Percentiles rank a stretch among this genome's conserved stretches.
Evolutionary conservation across 345 rosid species (phyloP).

Genomic region (Gossypium herbaceum): DNA sequence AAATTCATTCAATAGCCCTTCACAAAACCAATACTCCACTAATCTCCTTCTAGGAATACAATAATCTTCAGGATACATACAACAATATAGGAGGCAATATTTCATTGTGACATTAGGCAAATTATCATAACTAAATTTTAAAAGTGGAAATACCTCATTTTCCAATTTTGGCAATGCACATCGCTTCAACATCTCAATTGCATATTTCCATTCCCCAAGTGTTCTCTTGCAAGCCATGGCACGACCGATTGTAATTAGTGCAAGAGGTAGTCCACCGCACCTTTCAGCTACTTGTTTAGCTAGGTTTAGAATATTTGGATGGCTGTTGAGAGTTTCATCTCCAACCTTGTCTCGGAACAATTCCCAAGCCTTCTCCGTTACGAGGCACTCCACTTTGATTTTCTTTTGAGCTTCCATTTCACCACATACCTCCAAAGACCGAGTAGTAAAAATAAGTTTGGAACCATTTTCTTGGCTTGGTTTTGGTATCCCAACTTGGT

Average conservation of each 20-base stretch:
- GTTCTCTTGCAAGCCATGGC: conserved; percentile 18
- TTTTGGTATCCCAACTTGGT: too few relatives aligned
- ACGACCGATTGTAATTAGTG: conserved; percentile 7
- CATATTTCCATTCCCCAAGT: not conserved
- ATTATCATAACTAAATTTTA: not conserved
- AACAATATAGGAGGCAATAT: conserved; percentile 16
- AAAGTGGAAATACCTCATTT: not conserved
- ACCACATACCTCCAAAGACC: conserved; percentile 21
- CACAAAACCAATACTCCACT: not conserved
- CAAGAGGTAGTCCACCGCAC: not conserved
- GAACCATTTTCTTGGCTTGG: not conserved
- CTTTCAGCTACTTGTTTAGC: conserved; percentile 29
- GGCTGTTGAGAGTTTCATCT: conserved; percentile 9
- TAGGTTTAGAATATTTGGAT: conserved; percentile 28
- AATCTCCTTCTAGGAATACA: not conserved
- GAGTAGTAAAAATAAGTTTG: conserved; percentile 28
- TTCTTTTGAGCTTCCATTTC: conserved; percentile 22
- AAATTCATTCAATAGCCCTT: not conserved
- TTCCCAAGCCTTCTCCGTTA: conserved; percentile 29
- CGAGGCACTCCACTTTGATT: conserved; percentile 24
- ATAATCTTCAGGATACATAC: conserved; percentile 6
- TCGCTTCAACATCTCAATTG: not conserved
- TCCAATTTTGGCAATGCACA: not conserved
- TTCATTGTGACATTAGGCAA: not conserved
- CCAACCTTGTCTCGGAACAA: conserved; percentile 24